Percentiles rank a stretch among this genome's conserved stretches.
Conservation (phyloP, 2,329 filamentous ascomycete genomes). For the Colletotrichum magnum region DNA sequence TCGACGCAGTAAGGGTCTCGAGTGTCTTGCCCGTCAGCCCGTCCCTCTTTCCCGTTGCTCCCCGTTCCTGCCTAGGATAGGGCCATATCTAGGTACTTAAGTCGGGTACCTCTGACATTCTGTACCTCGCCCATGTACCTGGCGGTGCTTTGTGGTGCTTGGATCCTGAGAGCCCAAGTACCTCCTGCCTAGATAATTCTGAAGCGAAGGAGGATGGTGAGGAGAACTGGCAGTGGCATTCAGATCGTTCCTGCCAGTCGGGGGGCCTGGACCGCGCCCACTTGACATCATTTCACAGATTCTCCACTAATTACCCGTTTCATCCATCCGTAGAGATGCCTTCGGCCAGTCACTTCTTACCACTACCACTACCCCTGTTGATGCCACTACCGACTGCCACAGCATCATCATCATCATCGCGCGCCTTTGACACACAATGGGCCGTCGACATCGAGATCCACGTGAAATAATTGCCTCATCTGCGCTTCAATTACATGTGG, state of each 20-base stretch:
- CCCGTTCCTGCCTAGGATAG: conserved; percentile 8
- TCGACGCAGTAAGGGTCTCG: conserved; percentile 33
- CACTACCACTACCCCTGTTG: background rate
- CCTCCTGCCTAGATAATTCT: too few relatives aligned
- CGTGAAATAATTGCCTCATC: conserved; percentile 12
- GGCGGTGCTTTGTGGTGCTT: too few relatives aligned
- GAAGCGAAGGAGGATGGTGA: too few relatives aligned
- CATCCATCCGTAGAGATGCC: background rate
- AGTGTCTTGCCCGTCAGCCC: conserved; percentile 12
- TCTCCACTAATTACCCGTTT: conserved; percentile 37
- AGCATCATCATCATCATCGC: conserved; percentile 1
- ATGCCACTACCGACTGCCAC: conserved; percentile 3
- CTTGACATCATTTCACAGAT: conserved; percentile 32
- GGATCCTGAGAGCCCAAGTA: too few relatives aligned
- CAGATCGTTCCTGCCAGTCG: background rate
- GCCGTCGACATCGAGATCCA: conserved; percentile 28
- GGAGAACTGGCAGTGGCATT: too few relatives aligned
- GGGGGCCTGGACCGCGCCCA: too few relatives aligned
- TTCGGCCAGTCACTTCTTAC: background rate
- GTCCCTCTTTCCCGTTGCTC: conserved; percentile 4
- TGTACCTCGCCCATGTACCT: too few relatives aligned
- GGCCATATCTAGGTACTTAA: background rate
- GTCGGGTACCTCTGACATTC: background rate
- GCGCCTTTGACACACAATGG: conserved; percentile 4
- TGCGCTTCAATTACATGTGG: conserved; percentile 4